A percentile compares a stretch with the other conserved stretches of the same genome.
These are phyloP conservation scores for Leccinum truebloodii DNA, from an alignment of 768 basidiomycete genomes.

Conservation along the genomic window DNA sequence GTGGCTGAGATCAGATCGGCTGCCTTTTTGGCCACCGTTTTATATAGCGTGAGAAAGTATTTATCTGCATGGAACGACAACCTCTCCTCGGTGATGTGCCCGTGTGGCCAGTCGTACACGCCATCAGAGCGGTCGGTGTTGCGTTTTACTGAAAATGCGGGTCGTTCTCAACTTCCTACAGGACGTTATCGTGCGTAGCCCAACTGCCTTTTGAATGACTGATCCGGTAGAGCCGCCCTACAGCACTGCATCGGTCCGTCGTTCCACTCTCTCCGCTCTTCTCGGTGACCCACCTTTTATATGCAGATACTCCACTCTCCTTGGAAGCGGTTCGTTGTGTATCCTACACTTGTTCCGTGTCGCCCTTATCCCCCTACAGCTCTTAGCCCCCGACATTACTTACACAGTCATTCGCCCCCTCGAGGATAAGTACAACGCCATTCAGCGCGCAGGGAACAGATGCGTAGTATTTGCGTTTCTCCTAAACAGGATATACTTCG, in stretches of 20 bases:
- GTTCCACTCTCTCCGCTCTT: neutral
- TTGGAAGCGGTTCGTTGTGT: constrained; percentile 67
- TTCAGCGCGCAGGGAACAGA: constrained; percentile 76
- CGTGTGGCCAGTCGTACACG: constrained; percentile 82
- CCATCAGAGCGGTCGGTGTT: constrained; percentile 57
- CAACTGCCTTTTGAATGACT: neutral
- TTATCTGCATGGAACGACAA: constrained; percentile 32
- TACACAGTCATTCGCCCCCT: constrained; percentile 89
- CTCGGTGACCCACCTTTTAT: neutral
- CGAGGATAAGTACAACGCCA: constrained; percentile 77
- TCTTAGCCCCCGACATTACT: constrained; percentile 83
- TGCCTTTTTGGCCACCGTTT: neutral
- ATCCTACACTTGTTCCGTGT: neutral
- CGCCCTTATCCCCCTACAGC: constrained; percentile 40
- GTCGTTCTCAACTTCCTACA: constrained; percentile 31
- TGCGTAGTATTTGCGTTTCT: constrained; percentile 88
- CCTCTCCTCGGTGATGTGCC: constrained; percentile 53
- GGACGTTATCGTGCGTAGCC: constrained; percentile 58
- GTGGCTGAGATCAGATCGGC: no score
- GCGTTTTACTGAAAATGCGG: no score
- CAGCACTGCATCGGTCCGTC: constrained; percentile 70
- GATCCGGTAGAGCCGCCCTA: constrained; percentile 4
- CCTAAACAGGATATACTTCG: constrained; percentile 83
- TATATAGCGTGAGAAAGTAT: neutral
- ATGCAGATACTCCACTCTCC: constrained; percentile 76